Percentiles rank a stretch among this genome's conserved stretches.
These are phyloP conservation scores for Tagetes patula DNA, from an alignment of 129 eudicot species.

Conservation along the genomic window DNA sequence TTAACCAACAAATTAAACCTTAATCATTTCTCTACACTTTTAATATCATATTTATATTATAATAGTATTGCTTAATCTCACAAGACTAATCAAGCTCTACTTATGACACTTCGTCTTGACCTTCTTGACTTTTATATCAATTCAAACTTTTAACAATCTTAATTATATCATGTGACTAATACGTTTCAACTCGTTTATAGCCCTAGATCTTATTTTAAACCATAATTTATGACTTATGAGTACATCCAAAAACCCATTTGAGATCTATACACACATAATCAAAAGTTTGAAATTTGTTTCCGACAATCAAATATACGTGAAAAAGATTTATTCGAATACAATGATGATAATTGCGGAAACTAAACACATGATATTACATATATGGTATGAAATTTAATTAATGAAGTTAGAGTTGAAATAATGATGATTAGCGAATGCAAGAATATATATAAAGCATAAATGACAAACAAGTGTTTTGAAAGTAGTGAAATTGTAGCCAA, in stretches of 20 bases:
- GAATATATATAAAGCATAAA: neutral
- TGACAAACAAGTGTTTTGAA: slow-evolving; percentile 22
- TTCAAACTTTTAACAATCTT: neutral
- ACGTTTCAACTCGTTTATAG: neutral
- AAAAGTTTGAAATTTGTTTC: neutral
- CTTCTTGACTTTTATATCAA: neutral
- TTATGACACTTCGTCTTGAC: neutral
- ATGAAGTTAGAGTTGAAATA: neutral
- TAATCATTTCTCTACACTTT: neutral
- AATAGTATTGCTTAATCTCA: neutral
- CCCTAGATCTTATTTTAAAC: neutral
- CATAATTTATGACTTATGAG: neutral
- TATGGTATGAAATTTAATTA: neutral
- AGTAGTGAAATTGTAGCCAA: slow-evolving; percentile 21
- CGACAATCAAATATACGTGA: neutral
- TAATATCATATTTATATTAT: neutral
- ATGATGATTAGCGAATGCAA: slow-evolving; percentile 16
- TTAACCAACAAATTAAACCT: neutral
- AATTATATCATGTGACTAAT: neutral
- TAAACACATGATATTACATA: slow-evolving; percentile 6
- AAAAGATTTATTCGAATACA: neutral
- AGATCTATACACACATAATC: neutral
- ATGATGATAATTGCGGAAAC: neutral
- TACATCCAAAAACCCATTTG: neutral
- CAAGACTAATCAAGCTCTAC: no score